Percentiles rank a stretch among this genome's conserved stretches.
phyloP scores from a whole-genome alignment of 2,329 filamentous ascomycete genomes.

The Colletotrichum plurivorum region DNA sequence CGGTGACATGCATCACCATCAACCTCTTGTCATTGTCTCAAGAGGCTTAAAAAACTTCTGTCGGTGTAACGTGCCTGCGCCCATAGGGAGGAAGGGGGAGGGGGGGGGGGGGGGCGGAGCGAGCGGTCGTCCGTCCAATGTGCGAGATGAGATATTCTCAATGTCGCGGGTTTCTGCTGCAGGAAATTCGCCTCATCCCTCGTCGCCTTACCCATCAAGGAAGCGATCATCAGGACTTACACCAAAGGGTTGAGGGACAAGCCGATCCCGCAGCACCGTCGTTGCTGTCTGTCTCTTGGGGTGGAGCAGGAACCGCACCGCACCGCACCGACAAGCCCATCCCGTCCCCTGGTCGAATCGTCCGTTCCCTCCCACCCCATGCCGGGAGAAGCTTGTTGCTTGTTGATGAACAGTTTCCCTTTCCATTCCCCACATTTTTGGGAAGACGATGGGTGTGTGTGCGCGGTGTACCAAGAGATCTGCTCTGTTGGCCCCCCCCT shows the following conservation, averaged over 20 bases:
- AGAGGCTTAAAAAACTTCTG: neutral
- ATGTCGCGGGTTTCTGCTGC: conserved; percentile 9
- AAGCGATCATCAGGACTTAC: conserved; percentile 17
- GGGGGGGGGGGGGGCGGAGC: neutral
- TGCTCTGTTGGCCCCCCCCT: neutral
- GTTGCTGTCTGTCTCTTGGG: neutral
- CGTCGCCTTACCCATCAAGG: neutral
- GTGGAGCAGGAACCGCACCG: conserved; percentile 1
- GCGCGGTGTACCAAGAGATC: conserved; percentile 4
- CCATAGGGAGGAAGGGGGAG: neutral
- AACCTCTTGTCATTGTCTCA: conserved; percentile 1
- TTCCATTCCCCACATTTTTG: conserved; percentile 28
- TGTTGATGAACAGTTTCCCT: neutral
- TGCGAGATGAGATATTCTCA: neutral
- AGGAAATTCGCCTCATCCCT: conserved; percentile 4
- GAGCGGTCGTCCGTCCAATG: neutral
- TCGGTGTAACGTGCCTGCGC: conserved; percentile 10
- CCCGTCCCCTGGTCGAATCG: conserved; percentile 22
- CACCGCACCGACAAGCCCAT: neutral
- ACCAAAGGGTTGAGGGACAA: neutral
- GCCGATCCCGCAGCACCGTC: neutral
- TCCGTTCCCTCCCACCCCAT: conserved; percentile 1
- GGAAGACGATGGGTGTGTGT: too few species aligned
- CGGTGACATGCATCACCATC: neutral
- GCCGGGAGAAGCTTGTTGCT: conserved; percentile 11